Base-by-base conservation (phyloP, 805 yeast genomes). In the Ogataea wickerhamii region DNA sequence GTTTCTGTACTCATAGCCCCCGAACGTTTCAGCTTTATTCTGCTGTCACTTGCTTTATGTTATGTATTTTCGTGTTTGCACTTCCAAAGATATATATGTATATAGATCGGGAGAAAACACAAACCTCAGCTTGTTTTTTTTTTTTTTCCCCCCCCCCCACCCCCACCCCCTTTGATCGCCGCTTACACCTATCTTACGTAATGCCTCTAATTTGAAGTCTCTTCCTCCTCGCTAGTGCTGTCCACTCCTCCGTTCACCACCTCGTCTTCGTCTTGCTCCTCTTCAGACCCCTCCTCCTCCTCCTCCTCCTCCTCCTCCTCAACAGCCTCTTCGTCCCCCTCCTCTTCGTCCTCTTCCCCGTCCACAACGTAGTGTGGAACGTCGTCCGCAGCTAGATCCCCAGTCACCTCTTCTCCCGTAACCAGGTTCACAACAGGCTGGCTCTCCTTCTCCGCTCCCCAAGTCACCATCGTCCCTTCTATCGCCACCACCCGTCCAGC, bases 401-500 rank as follows among this genome's bases (percentile, higher is more conserved):
- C 47, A 13, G 24, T 38, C 3, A 43, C 36, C 20, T 40, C 41
- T 26, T 41, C 44, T 23, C 37, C 41, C 20, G 35, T 39, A 25
- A 32, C 37, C 30, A 36, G 39, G 27, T 27, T 22, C 26, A 58
- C 65, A 1, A 76, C 70, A 0, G 81, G 81, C 50, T 73, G 74
- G 11, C 71, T 68, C 37, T 74, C 80, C 37, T 61, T 61, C 46
- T 76, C 83, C 20, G 65, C 57, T 16, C 80, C 82, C 3, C 83
- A 81, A 44, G 68, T 56, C 18, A 83, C 60, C 43, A 89, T 68
- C 1, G 96, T 81, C n/a, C 98, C 98, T 44, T 88, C 94, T 11
- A 91, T 73, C 7, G 94, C 82, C 12, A 89, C 79, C 38, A 87
- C 82, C 60, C 80, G 82, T 6, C 96, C 95, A 5, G 89, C 75